Conservation (phyloP, 345 rosid species). For the Bretschneidera sinensis region DNA sequence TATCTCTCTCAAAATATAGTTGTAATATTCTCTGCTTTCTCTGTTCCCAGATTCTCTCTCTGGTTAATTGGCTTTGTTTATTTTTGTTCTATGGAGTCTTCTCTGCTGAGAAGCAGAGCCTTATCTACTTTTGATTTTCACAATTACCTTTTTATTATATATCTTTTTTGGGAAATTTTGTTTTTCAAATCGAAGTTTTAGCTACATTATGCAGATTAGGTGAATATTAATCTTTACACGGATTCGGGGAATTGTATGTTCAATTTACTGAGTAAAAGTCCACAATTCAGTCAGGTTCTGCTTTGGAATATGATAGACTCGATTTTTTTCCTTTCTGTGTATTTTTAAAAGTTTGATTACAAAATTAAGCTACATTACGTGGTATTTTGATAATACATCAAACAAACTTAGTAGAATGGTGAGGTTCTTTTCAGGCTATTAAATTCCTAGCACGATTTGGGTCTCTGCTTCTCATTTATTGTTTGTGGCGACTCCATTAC, state of each 20-base stretch:
- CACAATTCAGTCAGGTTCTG: not conserved
- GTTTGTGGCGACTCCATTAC: slow-evolving; percentile 1
- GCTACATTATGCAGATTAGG: slow-evolving; percentile 20
- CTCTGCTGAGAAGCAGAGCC: too few relatives aligned
- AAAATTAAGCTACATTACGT: slow-evolving; percentile 5
- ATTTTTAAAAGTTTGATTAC: not conserved
- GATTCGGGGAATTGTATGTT: too few relatives aligned
- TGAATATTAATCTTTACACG: too few relatives aligned
- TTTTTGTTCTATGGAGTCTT: not conserved
- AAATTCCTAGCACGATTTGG: not conserved
- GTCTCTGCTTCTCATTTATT: slow-evolving; percentile 5
- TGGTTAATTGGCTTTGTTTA: not conserved
- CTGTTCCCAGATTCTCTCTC: not conserved
- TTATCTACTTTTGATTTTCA: too few relatives aligned
- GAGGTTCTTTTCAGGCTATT: not conserved
- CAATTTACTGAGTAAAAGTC: too few relatives aligned
- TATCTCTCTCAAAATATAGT: not conserved
- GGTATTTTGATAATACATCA: not conserved
- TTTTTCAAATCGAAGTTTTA: slow-evolving; percentile 1
- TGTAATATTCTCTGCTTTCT: not conserved
- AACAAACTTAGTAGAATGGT: not conserved
- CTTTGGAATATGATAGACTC: not conserved
- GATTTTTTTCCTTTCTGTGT: not conserved
- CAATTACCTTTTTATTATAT: too few relatives aligned
- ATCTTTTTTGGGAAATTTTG: too few relatives aligned